phyloP scores from a whole-genome alignment of 1,284 basidiomycete species.

The Moesziomyces sp. region DNA sequence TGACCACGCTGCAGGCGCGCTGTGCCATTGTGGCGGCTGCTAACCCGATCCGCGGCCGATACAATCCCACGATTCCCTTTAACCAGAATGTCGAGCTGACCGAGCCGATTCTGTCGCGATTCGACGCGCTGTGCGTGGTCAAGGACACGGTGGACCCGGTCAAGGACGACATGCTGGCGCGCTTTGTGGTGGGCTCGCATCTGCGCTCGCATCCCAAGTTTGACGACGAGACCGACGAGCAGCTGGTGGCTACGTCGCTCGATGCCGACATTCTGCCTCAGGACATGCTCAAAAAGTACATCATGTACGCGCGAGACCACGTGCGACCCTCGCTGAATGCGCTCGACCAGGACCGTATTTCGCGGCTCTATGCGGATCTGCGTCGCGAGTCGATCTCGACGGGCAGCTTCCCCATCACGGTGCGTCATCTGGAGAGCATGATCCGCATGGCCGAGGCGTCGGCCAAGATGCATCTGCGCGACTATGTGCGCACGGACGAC shows the following conservation, averaged over 20 bases:
- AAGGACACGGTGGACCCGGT: constrained; percentile 97
- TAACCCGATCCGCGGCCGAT: constrained; percentile 85
- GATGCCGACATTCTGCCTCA: constrained; percentile 95
- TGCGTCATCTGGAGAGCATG: constrained; percentile 97
- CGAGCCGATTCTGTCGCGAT: constrained; percentile 98
- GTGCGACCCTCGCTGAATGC: constrained; percentile 91
- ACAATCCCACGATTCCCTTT: constrained; percentile 74
- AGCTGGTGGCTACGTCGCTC: constrained; percentile 85
- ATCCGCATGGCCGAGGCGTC: constrained; percentile 99
- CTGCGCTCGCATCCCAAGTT: constrained; percentile 93
- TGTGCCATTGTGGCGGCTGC: constrained; percentile 98
- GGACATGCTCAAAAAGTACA: constrained; percentile 96
- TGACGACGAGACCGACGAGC: constrained; percentile 82
- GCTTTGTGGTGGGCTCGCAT: constrained; percentile 97
- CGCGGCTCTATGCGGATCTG: constrained; percentile 94
- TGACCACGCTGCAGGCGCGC: constrained; percentile 93
- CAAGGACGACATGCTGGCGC: constrained; percentile 93
- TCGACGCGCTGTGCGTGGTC: constrained; percentile 97
- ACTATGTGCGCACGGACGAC: constrained; percentile 94
- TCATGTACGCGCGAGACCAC: constrained; percentile 97
- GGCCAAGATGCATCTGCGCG: constrained; percentile 97
- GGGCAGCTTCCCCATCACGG: constrained; percentile 96
- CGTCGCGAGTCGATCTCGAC: constrained; percentile 95
- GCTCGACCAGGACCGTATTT: constrained; percentile 93
- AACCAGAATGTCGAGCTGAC: constrained; percentile 98